phyloP scores from a whole-genome alignment of 75 land plant genomes.

The Gnetum montanum region DNA sequence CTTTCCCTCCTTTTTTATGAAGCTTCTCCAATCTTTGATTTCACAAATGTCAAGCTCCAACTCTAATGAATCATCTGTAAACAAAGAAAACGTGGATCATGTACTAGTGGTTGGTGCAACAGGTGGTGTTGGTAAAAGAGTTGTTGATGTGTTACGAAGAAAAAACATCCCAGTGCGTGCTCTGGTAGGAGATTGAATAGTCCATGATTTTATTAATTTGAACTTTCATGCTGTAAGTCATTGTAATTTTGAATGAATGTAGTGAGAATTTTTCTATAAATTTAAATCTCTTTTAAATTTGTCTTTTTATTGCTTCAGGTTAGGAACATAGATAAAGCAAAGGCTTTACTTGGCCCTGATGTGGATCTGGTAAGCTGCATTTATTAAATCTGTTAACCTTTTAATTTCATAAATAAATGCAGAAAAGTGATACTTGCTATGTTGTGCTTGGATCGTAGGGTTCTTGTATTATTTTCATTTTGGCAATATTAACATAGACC shows the following conservation, averaged over 20 bases:
- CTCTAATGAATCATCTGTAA: constrained; percentile 19
- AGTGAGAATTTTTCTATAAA: not conserved
- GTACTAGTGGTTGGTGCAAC: constrained; percentile 91
- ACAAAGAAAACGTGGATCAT: constrained; percentile 44
- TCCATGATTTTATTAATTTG: not conserved
- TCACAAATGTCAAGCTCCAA: constrained; percentile 41
- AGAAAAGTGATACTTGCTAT: not conserved
- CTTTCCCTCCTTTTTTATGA: not conserved
- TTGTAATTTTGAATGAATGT: not conserved
- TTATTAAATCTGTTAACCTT: not conserved
- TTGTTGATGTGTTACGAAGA: constrained; percentile 65
- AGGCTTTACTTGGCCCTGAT: constrained; percentile 68
- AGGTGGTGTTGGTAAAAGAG: constrained; percentile 97
- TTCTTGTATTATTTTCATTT: no score
- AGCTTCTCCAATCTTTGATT: constrained; percentile 50
- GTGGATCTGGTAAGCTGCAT: constrained; percentile 57
- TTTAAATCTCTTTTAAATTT: not conserved
- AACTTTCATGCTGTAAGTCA: not conserved
- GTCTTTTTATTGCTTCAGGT: constrained; percentile 32
- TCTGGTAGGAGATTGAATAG: constrained; percentile 37
- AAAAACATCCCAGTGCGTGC: constrained; percentile 73
- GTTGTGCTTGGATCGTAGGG: no score
- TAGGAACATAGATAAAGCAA: constrained; percentile 88
- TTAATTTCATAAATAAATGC: not conserved
- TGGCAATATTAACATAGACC: no score